A percentile compares a stretch with the other conserved stretches of the same genome.
Conservation (phyloP, 2,329 filamentous ascomycete genomes). For the Aspergillus candidus region DNA sequence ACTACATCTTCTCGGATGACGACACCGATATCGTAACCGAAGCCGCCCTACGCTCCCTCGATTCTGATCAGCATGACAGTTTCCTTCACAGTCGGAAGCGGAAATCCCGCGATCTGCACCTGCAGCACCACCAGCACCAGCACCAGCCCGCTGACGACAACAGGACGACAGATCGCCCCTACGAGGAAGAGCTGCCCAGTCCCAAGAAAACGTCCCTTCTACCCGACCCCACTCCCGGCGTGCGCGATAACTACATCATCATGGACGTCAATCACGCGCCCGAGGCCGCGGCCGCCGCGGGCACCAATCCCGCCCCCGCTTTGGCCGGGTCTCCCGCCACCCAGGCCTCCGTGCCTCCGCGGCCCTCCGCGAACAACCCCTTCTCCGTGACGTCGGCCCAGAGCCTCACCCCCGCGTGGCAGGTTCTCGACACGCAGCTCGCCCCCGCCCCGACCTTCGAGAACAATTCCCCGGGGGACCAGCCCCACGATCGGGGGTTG, state of each 20-base stretch:
- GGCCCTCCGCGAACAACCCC: slow-evolving; percentile 36
- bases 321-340: not conserved
- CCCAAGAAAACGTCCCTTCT: slow-evolving; percentile 32
- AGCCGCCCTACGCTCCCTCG: slow-evolving; percentile 53
- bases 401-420: slow-evolving; percentile 70
- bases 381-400: slow-evolving; percentile 60
- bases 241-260: slow-evolving; percentile 52
- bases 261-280: slow-evolving; percentile 45
- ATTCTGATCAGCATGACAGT: slow-evolving; percentile 35
- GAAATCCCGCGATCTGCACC: slow-evolving; percentile 6
- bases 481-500: slow-evolving; percentile 38
- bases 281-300: not conserved
- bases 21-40: slow-evolving; percentile 70
- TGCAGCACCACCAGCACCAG: not conserved
- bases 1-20: slow-evolving; percentile 92
- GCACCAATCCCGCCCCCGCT: no score
- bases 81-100: slow-evolving; percentile 19
- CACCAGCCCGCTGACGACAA: slow-evolving; percentile 5
- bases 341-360: slow-evolving; percentile 8
- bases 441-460: slow-evolving; percentile 59
- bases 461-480: slow-evolving; percentile 46
- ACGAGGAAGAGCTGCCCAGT: slow-evolving; percentile 16
- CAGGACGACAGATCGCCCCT: slow-evolving; percentile 9
- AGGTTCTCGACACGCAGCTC: slow-evolving; percentile 51
- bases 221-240: slow-evolving; percentile 42